Evolutionary conservation across 768 basidiomycete species (phyloP).

Genomic region (Suillus fuscotomentosus): DNA sequence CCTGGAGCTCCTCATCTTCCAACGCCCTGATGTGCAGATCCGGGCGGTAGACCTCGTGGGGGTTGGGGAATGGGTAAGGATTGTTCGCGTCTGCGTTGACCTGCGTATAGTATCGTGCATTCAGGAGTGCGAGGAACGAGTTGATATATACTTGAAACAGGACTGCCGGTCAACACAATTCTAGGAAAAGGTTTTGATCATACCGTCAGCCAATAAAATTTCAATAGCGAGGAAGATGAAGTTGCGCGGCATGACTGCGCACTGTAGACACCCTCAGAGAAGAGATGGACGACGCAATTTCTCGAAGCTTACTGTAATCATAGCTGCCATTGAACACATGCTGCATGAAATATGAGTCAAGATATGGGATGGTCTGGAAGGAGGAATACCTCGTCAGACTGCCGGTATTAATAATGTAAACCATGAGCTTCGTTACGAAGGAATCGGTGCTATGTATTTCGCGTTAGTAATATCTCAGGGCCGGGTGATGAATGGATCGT

Average conservation of each 20-base stretch:
- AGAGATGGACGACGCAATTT: neutral
- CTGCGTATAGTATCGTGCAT: neutral
- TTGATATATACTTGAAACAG: constrained; percentile 1
- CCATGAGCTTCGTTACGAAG: constrained; percentile 3
- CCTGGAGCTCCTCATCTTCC: neutral
- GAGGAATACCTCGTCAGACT: constrained; percentile 2
- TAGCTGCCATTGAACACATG: neutral
- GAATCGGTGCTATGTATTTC: constrained; percentile 1
- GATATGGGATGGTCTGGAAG: neutral
- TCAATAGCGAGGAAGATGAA: constrained; percentile 4
- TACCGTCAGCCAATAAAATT: constrained; percentile 3
- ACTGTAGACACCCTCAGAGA: constrained; percentile 1
- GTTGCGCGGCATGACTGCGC: constrained; percentile 3
- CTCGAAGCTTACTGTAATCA: constrained; percentile 2
- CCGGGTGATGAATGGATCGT: neutral
- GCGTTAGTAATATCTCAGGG: neutral
- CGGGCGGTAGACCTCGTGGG: neutral
- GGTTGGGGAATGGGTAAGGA: neutral
- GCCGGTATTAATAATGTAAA: neutral
- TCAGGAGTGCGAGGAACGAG: neutral
- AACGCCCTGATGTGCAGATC: neutral
- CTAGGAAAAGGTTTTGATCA: neutral
- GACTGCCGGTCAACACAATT: neutral
- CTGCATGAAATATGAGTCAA: neutral
- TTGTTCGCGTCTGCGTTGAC: neutral